phyloP scores from a whole-genome alignment of 352 stramenopile genomes.

The Aphanomyces cochlioides region DNA sequence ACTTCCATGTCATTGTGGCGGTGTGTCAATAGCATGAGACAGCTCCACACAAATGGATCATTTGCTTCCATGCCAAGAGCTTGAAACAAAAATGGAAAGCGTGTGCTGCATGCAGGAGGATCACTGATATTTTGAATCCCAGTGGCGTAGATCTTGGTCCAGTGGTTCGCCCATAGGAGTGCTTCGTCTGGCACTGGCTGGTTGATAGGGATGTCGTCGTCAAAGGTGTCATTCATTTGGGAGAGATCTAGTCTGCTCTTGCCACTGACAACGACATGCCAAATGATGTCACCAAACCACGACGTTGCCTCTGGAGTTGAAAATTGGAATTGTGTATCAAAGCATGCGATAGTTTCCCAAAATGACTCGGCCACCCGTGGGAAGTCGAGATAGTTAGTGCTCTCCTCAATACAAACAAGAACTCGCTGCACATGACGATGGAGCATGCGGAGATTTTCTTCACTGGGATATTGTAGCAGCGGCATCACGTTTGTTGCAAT shows the following conservation, averaged over 20 bases:
- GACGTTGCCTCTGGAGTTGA: background rate
- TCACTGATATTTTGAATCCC: background rate
- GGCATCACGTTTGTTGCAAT: background rate
- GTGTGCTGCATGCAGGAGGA: slow-evolving; percentile 1
- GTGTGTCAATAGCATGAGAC: background rate
- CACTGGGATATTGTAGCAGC: background rate
- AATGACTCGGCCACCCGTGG: background rate
- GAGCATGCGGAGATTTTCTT: background rate
- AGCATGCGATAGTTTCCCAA: slow-evolving; percentile 1
- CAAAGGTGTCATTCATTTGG: background rate
- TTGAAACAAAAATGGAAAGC: background rate
- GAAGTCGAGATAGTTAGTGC: slow-evolving; percentile 18
- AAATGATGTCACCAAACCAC: slow-evolving; percentile 17
- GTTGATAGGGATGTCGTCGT: background rate
- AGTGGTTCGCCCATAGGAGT: background rate
- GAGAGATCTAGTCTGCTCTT: background rate
- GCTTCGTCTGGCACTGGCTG: background rate
- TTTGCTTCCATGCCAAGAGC: background rate
- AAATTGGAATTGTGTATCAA: background rate
- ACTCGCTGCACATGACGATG: background rate
- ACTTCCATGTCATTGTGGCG: background rate
- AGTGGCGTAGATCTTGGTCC: background rate
- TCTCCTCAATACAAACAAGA: background rate
- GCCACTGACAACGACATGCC: background rate
- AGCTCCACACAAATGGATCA: slow-evolving; percentile 24